Conservation (phyloP, 1,284 basidiomycete genomes). For the Pseudozyma thailandica region DNA sequence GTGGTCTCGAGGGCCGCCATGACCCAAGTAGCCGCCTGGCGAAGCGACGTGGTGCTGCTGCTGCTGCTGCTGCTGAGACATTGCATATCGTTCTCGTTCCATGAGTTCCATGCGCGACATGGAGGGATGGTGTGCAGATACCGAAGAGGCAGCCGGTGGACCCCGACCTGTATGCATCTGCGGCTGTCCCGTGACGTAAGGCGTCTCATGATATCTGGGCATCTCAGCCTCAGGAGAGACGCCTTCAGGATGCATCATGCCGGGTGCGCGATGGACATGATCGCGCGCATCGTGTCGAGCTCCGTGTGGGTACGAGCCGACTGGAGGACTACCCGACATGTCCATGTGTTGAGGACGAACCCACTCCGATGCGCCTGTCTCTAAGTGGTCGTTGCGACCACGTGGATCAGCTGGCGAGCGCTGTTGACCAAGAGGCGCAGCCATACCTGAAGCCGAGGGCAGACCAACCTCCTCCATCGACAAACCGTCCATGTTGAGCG, state of each 20-base stretch:
- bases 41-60: constrained; percentile 16
- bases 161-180: constrained; percentile 12
- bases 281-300: constrained; percentile 20
- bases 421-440: constrained; percentile 23
- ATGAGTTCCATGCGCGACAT: constrained; percentile 23
- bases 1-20: constrained; percentile 13
- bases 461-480: constrained; percentile 44
- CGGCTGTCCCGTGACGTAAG: constrained; percentile 2
- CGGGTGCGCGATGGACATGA: constrained; percentile 9
- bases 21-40: constrained; percentile 4
- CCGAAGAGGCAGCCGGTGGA: neutral
- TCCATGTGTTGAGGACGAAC: constrained; percentile 15
- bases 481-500: constrained; percentile 48
- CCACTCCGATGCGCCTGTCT: constrained; percentile 19
- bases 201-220: constrained; percentile 11
- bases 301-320: constrained; percentile 1
- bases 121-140: constrained; percentile 5
- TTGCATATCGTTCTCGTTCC: constrained; percentile 29
- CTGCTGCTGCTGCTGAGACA: too few relatives aligned
- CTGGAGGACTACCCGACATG: constrained; percentile 18
- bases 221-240: constrained; percentile 18
- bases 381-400: constrained; percentile 42
- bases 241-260: constrained; percentile 13
- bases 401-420: constrained; percentile 29
- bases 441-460: constrained; percentile 40